Evolutionary conservation across 169 alveolate species (phyloP).

Genomic region (Plasmodium gallinaceum): DNA sequence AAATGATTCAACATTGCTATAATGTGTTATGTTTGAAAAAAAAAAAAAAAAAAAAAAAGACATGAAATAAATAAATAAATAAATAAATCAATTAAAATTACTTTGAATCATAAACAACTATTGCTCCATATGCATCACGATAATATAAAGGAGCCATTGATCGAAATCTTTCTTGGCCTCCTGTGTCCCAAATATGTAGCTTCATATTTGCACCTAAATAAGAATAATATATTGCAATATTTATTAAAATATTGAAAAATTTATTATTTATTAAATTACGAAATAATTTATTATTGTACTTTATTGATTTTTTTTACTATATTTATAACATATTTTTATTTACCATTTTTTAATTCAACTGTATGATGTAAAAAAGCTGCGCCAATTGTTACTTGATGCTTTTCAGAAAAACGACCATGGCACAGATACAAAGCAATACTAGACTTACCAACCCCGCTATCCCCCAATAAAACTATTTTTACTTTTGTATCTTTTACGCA

Average conservation of each 20-base stretch:
- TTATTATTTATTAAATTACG: too few species aligned
- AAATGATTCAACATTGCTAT: constrained; percentile 77
- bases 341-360: constrained; percentile 82
- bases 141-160: constrained; percentile 91
- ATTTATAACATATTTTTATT: background rate
- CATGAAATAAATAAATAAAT: background rate
- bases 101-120: constrained; percentile 91
- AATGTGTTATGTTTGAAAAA: background rate
- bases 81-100: constrained; percentile 26
- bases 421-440: constrained; percentile 91
- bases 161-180: constrained; percentile 93
- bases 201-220: constrained; percentile 83
- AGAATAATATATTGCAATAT: background rate
- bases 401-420: constrained; percentile 90
- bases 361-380: constrained; percentile 91
- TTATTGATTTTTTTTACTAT: too few species aligned
- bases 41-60: background rate
- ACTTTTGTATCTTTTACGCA: constrained; percentile 66
- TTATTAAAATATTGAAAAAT: too few species aligned
- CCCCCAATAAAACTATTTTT: constrained; percentile 93
- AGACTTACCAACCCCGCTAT: constrained; percentile 93
- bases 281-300: too few species aligned
- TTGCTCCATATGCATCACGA: constrained; percentile 93
- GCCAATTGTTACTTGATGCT: constrained; percentile 93
- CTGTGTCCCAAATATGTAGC: constrained; percentile 96